Conservation (phyloP, 768 basidiomycete species). For the Russula vinacea region DNA sequence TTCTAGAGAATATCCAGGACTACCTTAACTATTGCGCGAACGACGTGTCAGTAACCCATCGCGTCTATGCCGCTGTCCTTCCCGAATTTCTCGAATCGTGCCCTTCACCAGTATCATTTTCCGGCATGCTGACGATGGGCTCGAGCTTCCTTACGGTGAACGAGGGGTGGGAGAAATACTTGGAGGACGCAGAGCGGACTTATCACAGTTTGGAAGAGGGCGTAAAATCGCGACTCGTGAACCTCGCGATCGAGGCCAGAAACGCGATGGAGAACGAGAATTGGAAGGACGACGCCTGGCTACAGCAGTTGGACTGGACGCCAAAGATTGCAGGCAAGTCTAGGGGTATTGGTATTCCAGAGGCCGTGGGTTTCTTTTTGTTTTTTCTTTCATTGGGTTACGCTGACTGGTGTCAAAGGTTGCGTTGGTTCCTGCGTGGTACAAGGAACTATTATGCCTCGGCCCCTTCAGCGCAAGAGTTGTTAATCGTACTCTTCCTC, state of each 20-base stretch:
- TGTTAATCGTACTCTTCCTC: constrained; percentile 58
- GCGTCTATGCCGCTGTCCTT: constrained; percentile 70
- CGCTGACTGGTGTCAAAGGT: constrained; percentile 1
- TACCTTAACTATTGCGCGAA: constrained; percentile 82
- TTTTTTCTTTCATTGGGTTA: not conserved
- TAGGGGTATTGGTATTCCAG: constrained; percentile 49
- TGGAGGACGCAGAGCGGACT: constrained; percentile 70
- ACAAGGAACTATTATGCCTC: constrained; percentile 45
- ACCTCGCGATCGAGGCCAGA: constrained; percentile 61
- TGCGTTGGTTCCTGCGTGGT: constrained; percentile 51
- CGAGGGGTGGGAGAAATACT: constrained; percentile 81
- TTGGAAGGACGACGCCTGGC: constrained; percentile 78
- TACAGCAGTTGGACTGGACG: constrained; percentile 92
- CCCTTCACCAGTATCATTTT: constrained; percentile 90
- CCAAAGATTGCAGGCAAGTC: constrained; percentile 75
- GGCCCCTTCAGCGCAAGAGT: constrained; percentile 43
- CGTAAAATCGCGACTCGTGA: constrained; percentile 57
- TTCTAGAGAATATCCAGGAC: constrained; percentile 61
- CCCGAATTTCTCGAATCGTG: constrained; percentile 80
- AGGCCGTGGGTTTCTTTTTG: constrained; percentile 33
- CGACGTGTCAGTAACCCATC: constrained; percentile 83
- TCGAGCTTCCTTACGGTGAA: constrained; percentile 90
- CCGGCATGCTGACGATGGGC: constrained; percentile 88
- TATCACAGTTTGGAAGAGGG: constrained; percentile 68
- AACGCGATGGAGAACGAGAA: constrained; percentile 46